Evolutionary conservation across 2,329 filamentous ascomycete species (phyloP).

Genomic region (Xylariaceae sp.): DNA sequence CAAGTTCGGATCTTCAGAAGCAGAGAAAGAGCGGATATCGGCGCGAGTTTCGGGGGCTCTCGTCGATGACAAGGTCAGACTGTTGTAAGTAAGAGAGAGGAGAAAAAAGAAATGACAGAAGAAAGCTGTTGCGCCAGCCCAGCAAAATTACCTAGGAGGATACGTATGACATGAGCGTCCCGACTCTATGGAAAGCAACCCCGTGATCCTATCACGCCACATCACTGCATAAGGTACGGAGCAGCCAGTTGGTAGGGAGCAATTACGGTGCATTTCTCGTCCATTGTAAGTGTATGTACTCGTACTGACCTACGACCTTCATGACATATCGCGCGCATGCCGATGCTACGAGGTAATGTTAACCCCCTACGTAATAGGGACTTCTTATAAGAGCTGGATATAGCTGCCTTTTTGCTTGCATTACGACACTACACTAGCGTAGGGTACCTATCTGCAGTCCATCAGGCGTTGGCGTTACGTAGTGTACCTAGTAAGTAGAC

Average conservation of each 20-base stretch:
- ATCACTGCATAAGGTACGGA: constrained; percentile 1
- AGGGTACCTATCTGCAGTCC: not conserved
- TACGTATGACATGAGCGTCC: not conserved
- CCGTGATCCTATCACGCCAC: constrained; percentile 9
- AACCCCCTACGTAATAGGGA: too few species aligned
- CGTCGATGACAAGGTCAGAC: not conserved
- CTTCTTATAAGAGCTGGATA: too few species aligned
- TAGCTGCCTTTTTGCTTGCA: too few species aligned
- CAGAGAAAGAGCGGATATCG: not conserved
- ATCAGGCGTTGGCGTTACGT: not conserved
- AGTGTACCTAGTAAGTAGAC: not conserved
- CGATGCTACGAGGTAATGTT: too few species aligned
- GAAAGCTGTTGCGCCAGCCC: constrained; percentile 4
- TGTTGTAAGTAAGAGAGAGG: not conserved
- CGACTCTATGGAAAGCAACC: constrained; percentile 1
- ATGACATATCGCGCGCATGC: too few species aligned
- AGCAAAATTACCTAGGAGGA: not conserved
- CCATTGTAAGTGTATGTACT: not conserved
- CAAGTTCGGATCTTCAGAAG: not conserved
- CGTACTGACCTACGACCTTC: too few species aligned
- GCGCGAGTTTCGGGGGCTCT: not conserved
- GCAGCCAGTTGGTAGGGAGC: not conserved
- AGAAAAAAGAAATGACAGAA: constrained; percentile 21
- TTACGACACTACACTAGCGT: too few species aligned
- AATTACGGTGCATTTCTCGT: not conserved